phyloP scores from a whole-genome alignment of 1,139 yeast genomes.

The Keqinozyma sinolaborantium region DNA sequence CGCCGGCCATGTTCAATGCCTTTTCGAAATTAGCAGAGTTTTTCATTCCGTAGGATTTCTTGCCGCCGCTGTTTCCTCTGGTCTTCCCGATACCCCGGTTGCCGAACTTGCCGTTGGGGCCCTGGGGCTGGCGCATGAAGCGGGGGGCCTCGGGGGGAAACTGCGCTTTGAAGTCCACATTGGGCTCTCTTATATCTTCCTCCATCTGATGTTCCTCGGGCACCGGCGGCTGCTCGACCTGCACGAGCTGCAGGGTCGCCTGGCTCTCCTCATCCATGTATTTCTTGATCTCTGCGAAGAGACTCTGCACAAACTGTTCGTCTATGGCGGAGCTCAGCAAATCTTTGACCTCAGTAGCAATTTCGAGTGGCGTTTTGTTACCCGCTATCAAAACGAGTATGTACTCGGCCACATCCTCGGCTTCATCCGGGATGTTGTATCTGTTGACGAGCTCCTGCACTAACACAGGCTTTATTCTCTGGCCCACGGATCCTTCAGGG shows the following conservation, averaged over 20 bases:
- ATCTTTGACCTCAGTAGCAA: slow-evolving; percentile 60
- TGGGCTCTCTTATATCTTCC: slow-evolving; percentile 2
- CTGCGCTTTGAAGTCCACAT: slow-evolving; percentile 11
- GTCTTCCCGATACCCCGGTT: slow-evolving; percentile 12
- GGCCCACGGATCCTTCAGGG: slow-evolving; percentile 42
- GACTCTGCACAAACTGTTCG: slow-evolving; percentile 42
- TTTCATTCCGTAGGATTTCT: slow-evolving; percentile 29
- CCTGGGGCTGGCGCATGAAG: background rate
- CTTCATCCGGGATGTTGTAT: slow-evolving; percentile 52
- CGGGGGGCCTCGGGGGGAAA: slow-evolving; percentile 7
- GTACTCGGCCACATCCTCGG: slow-evolving; percentile 77
- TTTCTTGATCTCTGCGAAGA: slow-evolving; percentile 54
- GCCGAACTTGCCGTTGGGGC: background rate
- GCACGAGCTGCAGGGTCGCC: slow-evolving; percentile 10
- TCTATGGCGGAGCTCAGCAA: slow-evolving; percentile 65
- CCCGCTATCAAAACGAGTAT: slow-evolving; percentile 71
- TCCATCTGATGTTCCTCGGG: slow-evolving; percentile 7
- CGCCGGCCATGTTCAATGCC: slow-evolving; percentile 32
- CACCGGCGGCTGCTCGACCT: background rate
- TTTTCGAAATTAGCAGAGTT: slow-evolving; percentile 39
- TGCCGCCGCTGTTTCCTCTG: slow-evolving; percentile 7
- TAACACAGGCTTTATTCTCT: slow-evolving; percentile 32
- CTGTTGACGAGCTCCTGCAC: slow-evolving; percentile 34
- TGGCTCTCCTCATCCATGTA: slow-evolving; percentile 17
- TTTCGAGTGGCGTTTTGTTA: slow-evolving; percentile 62